These are phyloP conservation scores for Apiosordaria backusii DNA, from an alignment of 495 filamentous ascomycete genomes.

Conservation along the genomic window DNA sequence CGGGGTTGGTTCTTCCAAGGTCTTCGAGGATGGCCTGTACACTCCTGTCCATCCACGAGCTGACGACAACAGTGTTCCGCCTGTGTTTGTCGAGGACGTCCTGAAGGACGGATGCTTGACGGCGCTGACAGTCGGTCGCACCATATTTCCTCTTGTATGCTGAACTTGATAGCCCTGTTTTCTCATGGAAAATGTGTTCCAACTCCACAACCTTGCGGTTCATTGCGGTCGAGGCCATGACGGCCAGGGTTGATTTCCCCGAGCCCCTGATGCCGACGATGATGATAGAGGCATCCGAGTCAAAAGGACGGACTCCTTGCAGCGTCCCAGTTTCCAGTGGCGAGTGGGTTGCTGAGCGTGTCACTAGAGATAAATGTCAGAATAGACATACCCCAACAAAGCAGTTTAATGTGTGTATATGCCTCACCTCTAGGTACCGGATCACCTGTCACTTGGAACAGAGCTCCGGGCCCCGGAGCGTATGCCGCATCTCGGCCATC, in stretches of 20 bases:
- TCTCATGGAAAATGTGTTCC: constrained; percentile 58
- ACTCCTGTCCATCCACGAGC: constrained; percentile 53
- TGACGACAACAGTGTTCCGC: constrained; percentile 61
- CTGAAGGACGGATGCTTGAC: constrained; percentile 55
- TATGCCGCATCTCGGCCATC: constrained; percentile 7
- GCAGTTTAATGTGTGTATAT: neutral
- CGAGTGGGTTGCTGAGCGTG: constrained; percentile 15
- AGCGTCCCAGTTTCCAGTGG: constrained; percentile 6
- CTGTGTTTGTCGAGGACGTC: constrained; percentile 58
- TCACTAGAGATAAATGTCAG: neutral
- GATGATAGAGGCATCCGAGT: constrained; percentile 59
- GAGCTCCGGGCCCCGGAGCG: neutral
- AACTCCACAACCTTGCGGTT: constrained; percentile 61
- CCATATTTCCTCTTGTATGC: constrained; percentile 56
- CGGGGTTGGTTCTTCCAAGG: constrained; percentile 57
- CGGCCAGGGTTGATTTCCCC: constrained; percentile 66
- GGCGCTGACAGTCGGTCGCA: constrained; percentile 51
- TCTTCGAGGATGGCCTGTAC: constrained; percentile 54
- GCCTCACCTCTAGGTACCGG: neutral
- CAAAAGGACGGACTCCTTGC: constrained; percentile 35
- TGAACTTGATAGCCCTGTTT: constrained; percentile 55
- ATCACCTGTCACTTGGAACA: neutral
- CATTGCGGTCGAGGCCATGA: constrained; percentile 62
- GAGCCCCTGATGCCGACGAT: constrained; percentile 67
- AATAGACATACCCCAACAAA: neutral